Evolutionary conservation across 345 rosid species (phyloP), one percentile per base, ranked within the genome.

Genomic region (Tarenaya hassleriana): DNA sequence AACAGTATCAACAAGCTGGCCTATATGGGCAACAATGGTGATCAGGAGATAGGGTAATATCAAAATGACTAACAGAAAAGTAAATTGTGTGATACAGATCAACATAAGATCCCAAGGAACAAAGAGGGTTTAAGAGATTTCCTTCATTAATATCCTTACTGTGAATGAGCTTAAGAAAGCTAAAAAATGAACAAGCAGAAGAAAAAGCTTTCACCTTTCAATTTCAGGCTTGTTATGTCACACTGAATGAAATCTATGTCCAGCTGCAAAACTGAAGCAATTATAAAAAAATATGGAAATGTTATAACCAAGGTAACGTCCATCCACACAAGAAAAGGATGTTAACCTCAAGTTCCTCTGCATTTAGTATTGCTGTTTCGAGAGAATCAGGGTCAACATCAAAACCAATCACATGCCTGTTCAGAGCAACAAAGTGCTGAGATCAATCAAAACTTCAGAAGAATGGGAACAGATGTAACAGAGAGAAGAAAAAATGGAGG

Each of bases 351-450:
- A 88, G 90, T 38, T 83, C 90, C 73, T 73, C 90, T 0, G 90
- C 95, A 58, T 92, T 92, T 31, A 34, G 52, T 38, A 82, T 42
- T 24, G 98, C 98, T 49, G 69, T 65, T 69, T 83, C 88, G 32
- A 92, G 90, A 61, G 88, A 84, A 9, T 84, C 48, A 3, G 83
- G 34, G 70, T 91, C 98, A 21, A 91, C 64, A 69, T 91, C 96
- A 43, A 83, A 66, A 58, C 88, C 96, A 35, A 84, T 53, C 18
- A 92, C 95, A 64, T 64, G 84, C 47, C 96, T 92, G 68, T 57
- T 58, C 45, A 7, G 39, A 47, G 29, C 15, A 53, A 27, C 7
- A 20, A 20, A 56, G 38, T 5, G 29, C 29, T 24, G 29, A 37
- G 41, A 58, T 16, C 19, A 52, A 37, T 11, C 24, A 35, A 11